Percentiles rank a stretch among this genome's conserved stretches.
Evolutionary conservation across 75 land plant species (phyloP).

Genomic region (Selaginella tamariscina): DNA sequence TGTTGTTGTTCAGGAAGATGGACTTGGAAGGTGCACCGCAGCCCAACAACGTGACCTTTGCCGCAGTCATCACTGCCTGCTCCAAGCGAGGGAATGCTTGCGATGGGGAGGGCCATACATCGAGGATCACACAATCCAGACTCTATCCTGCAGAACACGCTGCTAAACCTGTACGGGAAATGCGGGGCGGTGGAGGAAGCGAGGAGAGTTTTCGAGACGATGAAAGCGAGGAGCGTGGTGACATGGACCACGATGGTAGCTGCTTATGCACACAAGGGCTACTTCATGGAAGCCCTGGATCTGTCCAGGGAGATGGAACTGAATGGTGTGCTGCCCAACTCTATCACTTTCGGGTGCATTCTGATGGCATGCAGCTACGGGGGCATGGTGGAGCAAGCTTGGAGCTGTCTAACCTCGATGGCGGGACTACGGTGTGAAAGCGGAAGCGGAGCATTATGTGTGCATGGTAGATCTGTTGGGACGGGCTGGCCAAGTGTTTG

Average conservation of each 20-base stretch:
- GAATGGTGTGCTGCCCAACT: slow-evolving; percentile 16
- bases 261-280: slow-evolving; percentile 5
- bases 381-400: slow-evolving; percentile 1
- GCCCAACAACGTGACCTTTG: slow-evolving; percentile 3
- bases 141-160: background rate
- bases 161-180: slow-evolving; percentile 1
- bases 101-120: background rate
- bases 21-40: background rate
- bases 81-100: background rate
- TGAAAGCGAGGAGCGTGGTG: background rate
- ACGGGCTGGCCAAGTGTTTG: slow-evolving; percentile 7
- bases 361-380: slow-evolving; percentile 14
- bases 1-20: slow-evolving; percentile 2
- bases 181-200: slow-evolving; percentile 1
- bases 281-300: background rate
- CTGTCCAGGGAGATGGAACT: background rate
- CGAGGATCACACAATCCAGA: background rate
- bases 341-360: background rate
- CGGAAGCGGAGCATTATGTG: background rate
- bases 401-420: background rate
- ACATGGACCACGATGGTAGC: slow-evolving; percentile 12
- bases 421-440: background rate
- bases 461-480: slow-evolving; percentile 9
- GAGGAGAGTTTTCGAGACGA: background rate
- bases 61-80: background rate